Conservation (phyloP, 495 filamentous ascomycete species). For the Xylaria grammica region DNA sequence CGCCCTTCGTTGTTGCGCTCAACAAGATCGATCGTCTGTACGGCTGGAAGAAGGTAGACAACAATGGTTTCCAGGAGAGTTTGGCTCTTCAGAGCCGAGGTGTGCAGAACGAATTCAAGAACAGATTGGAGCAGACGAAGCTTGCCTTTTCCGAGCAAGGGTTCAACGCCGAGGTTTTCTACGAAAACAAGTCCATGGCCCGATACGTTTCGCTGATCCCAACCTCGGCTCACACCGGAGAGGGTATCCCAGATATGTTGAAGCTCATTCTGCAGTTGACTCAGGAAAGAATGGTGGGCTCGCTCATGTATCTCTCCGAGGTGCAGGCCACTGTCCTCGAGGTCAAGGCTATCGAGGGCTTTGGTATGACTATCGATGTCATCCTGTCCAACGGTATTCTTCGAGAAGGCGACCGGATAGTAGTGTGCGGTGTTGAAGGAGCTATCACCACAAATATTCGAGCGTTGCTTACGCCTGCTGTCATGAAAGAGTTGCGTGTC, state of each 20-base stretch:
- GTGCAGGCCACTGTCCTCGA: conserved; percentile 98
- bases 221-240: conserved; percentile 95
- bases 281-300: conserved; percentile 97
- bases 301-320: conserved; percentile 97
- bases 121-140: conserved; percentile 89
- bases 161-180: conserved; percentile 96
- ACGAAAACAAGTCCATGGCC: conserved; percentile 97
- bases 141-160: conserved; percentile 93
- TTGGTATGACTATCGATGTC: conserved; percentile 98
- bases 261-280: conserved; percentile 91
- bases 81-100: conserved; percentile 88
- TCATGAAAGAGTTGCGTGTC: conserved; percentile 91
- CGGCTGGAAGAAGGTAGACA: conserved; percentile 95
- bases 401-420: conserved; percentile 90
- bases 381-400: conserved; percentile 95
- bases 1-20: conserved; percentile 97
- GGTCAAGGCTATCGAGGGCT: conserved; percentile 98
- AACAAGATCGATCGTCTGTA: conserved; percentile 99
- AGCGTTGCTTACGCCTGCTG: conserved; percentile 93
- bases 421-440: conserved; percentile 93
- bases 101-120: conserved; percentile 93
- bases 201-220: conserved; percentile 92
- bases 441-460: conserved; percentile 94
- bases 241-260: conserved; percentile 99
- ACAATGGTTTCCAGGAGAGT: conserved; percentile 97